A percentile compares a stretch with the other conserved stretches of the same genome.
phyloP scores from a whole-genome alignment of 2,329 filamentous ascomycete species.

The Pseudopithomyces maydicus region DNA sequence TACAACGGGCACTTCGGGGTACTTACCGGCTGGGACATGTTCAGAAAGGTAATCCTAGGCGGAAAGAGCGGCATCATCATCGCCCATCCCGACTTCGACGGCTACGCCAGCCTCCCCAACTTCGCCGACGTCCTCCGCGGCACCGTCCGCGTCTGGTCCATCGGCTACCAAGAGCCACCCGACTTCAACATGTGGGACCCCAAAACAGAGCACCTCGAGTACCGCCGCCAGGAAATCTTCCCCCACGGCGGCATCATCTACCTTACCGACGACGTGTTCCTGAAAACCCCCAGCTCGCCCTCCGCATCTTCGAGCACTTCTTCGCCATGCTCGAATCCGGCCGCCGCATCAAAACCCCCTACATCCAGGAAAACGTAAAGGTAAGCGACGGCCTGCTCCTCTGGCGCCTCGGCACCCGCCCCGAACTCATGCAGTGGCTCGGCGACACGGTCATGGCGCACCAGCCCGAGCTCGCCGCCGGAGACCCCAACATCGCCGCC shows the following conservation, averaged over 20 bases:
- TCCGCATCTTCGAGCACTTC: constrained; percentile 44
- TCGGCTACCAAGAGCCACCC: constrained; percentile 32
- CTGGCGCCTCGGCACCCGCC: constrained; percentile 40
- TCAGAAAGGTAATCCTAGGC: constrained; percentile 12
- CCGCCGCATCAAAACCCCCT: constrained; percentile 16
- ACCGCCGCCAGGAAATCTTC: constrained; percentile 41
- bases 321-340: constrained; percentile 32
- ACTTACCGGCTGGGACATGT: constrained; percentile 32
- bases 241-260: constrained; percentile 47
- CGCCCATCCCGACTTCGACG: constrained; percentile 36
- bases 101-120: constrained; percentile 35
- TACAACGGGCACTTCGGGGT: constrained; percentile 20
- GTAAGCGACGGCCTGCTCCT: constrained; percentile 28
- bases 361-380: constrained; percentile 17
- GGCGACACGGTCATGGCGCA: constrained; percentile 26
- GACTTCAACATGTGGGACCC: constrained; percentile 21
- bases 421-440: constrained; percentile 36
- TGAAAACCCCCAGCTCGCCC: constrained; percentile 44
- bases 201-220: constrained; percentile 17
- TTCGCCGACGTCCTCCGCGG: constrained; percentile 39
- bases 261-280: constrained; percentile 52
- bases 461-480: constrained; percentile 19
- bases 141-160: constrained; percentile 38
- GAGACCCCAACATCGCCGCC: constrained; percentile 21
- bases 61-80: constrained; percentile 2